Base-by-base conservation (phyloP, 805 yeast genomes). In the Yarrowia hollandica region DNA sequence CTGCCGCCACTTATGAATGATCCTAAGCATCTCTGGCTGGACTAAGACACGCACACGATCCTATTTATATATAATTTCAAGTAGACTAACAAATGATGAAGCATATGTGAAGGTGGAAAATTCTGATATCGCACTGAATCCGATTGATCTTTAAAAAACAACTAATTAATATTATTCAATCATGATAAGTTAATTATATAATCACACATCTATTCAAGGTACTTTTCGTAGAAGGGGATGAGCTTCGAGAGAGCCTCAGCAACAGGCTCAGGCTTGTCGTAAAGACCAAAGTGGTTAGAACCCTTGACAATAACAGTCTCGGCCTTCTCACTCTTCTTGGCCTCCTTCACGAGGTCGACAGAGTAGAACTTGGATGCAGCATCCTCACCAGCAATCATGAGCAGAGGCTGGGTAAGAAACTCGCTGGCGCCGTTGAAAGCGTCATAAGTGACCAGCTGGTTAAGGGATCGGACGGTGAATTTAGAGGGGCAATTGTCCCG, bases 401-500 rank as follows among this genome's bases (percentile, higher is more conserved):
- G 39, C 14, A 63, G 14, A 3, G 65, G 65, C 52, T 42, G 63
- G 12, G 64, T 54, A 11, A 60, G 39, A 11, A 62, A 33, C 26
- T 18, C 23, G 5, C 61, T 60, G 15, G 48, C 59, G 5, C n/a
- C 14, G 30, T 34, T 6, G 31, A 23, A 61, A 2, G 64, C 60
- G 21, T 61, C 63, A 8, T 31, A 62, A 3, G 37, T 19, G 21
- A 15, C 56, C 2, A 48, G 41, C 41, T 33, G 41, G 22, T n/a
- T 48, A n/a, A 33, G 21, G 15, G 35, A 31, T n/a, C 56, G 39
- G 33, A 9, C 28, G 2, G 55, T 30, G 23, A 56, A 16, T 26
- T 15, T 22, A 19, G 22, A 15, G 12, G 55, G 42, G 7, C 26
- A n/a, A 48, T 30, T 28, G 8, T 30, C 31, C 12, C 52, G 11